phyloP scores from a whole-genome alignment of 306 rosid genomes.

The Cucumis melo region DNA sequence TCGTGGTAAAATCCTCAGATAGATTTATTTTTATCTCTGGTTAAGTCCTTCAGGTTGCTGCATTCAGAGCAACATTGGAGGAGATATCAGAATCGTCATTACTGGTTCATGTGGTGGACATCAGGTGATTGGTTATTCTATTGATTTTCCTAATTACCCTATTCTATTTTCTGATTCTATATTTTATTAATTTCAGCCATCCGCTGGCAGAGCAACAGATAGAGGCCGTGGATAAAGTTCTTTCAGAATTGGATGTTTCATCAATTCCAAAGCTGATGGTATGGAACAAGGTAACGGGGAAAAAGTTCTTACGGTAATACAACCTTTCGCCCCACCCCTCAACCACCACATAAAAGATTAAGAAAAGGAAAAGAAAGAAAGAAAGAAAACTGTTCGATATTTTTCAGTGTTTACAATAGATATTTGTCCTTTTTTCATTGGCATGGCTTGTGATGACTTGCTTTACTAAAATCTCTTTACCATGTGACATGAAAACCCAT shows the following conservation, averaged over 20 bases:
- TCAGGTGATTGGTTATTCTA: conserved; percentile 44
- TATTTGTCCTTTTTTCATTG: background rate
- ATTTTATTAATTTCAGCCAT: conserved; percentile 57
- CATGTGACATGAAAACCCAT: background rate
- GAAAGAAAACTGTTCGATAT: background rate
- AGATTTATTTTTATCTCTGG: background rate
- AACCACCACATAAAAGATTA: background rate
- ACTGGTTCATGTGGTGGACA: conserved; percentile 84
- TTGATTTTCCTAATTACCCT: background rate
- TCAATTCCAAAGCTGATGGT: conserved; percentile 82
- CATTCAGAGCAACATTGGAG: conserved; percentile 95
- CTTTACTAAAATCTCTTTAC: background rate
- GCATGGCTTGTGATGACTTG: background rate
- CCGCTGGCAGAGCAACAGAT: conserved; percentile 89
- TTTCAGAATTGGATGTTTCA: conserved; percentile 67
- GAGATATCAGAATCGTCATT: conserved; percentile 86
- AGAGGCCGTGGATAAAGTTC: conserved; percentile 89
- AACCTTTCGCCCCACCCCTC: background rate
- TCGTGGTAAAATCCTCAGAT: conserved; percentile 4
- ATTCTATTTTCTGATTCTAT: conserved; percentile 11
- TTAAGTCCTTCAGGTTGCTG: conserved; percentile 63
- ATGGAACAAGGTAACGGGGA: conserved; percentile 72
- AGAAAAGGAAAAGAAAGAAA: background rate
- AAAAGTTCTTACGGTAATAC: background rate
- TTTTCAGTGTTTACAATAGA: background rate